These are phyloP conservation scores for Gnetum montanum DNA, from an alignment of 75 land plant genomes.

Conservation along the genomic window DNA sequence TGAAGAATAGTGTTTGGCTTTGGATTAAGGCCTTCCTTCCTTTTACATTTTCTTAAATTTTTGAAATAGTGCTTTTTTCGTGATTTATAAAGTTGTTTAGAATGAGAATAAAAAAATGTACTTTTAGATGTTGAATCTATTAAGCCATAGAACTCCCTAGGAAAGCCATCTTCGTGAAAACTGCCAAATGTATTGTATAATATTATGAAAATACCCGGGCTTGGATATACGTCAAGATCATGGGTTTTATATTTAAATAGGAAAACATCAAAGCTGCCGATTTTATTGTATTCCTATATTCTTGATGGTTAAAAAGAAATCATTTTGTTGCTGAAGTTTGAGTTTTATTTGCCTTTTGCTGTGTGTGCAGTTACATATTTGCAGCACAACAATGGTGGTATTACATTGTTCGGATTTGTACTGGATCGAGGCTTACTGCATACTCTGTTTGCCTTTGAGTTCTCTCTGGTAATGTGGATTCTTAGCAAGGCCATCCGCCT, in stretches of 20 bases:
- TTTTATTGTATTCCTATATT: neutral
- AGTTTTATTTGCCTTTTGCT: neutral
- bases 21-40: no score
- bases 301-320: neutral
- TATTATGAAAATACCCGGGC: neutral
- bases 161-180: no score
- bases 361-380: slow-evolving; percentile 55
- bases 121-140: no score
- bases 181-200: neutral
- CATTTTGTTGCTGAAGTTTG: neutral
- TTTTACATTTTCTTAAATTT: no score
- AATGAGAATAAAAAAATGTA: no score
- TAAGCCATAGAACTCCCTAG: no score
- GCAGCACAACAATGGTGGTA: slow-evolving; percentile 52
- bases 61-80: no score
- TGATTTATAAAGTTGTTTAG: no score
- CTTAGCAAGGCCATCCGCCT: slow-evolving; percentile 54
- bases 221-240: neutral
- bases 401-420: slow-evolving; percentile 56
- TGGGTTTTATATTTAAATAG: neutral
- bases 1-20: no score
- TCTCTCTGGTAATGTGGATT: slow-evolving; percentile 62
- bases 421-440: slow-evolving; percentile 67
- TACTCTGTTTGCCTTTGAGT: slow-evolving; percentile 52
- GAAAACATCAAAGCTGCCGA: neutral